These are phyloP conservation scores for Pleurotus pulmonarius DNA, from an alignment of 768 basidiomycete species.

Conservation along the genomic window DNA sequence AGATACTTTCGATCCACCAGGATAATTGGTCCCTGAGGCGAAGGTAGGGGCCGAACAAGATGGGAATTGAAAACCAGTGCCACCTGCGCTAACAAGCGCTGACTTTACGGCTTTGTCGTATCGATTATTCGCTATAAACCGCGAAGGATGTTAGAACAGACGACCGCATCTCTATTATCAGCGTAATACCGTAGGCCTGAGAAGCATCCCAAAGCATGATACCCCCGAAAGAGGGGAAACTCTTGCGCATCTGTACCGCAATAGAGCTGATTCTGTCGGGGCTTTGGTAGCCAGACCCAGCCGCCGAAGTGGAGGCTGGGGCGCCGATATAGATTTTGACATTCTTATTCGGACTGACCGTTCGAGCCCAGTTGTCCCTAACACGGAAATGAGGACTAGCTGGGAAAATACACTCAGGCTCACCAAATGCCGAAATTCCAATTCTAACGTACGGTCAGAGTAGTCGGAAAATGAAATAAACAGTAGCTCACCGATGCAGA, in stretches of 20 bases:
- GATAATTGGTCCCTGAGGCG: conserved; percentile 44
- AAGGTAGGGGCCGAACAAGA: conserved; percentile 55
- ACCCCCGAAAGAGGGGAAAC: conserved; percentile 66
- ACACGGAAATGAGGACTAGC: not conserved
- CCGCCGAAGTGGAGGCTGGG: conserved; percentile 53
- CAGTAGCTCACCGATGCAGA: conserved; percentile 41
- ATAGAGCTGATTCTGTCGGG: conserved; percentile 42
- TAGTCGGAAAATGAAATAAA: not conserved
- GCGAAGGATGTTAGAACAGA: not conserved
- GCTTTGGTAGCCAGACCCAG: conserved; percentile 57
- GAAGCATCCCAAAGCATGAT: conserved; percentile 54
- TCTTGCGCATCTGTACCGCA: conserved; percentile 45
- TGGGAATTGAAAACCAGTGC: conserved; percentile 67
- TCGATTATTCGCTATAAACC: conserved; percentile 44
- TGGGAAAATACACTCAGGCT: not conserved
- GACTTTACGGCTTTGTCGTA: conserved; percentile 62
- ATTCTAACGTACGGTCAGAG: conserved; percentile 32
- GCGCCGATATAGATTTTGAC: conserved; percentile 67
- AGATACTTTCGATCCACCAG: conserved; percentile 48
- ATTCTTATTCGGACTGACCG: conserved; percentile 51
- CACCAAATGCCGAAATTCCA: conserved; percentile 65
- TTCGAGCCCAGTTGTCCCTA: conserved; percentile 67
- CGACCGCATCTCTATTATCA: too few species aligned
- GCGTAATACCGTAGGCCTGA: conserved; percentile 35
- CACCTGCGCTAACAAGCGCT: conserved; percentile 54